Evolutionary conservation across 2,329 filamentous ascomycete species (phyloP), one percentile per base, ranked within the genome.

Genomic region (Daldinia eschscholtzii): DNA sequence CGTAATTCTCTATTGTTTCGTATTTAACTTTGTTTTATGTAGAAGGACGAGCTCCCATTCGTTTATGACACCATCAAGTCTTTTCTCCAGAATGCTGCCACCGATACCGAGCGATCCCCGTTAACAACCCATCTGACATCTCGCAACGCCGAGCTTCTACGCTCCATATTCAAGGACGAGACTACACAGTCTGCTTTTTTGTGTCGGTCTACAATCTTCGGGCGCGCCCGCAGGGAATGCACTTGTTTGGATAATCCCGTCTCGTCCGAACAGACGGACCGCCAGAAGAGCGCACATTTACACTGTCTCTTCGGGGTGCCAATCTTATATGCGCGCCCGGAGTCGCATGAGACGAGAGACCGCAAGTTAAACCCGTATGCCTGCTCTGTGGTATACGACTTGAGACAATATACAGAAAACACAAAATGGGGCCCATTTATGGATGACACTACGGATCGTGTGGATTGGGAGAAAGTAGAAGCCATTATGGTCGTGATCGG

Each of bases 401-500:
- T 94, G 55, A 84, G 92, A 0, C 85, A 90, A 71, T 92, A 93
- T 78, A 91, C 87, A 0, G 77, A 81, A 1, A 77, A 79, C 28
- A 90, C 86, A 0, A 77, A 83, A 39, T 94, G 92, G 92, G 92
- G 92, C 0, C 92, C 92, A 0, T 94, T 93, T 74, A 81, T 86
- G 74, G 81, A 87, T 57, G 91, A 94, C 74, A 87, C 86, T 1
- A 85, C 83, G 2, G 84, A 82, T 59, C 79, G 80, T 4, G 89
- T 93, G 0, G 92, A 95, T 78, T 95, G 92, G 92, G 91, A 94
- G 79, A 93, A 92, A 80, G 81, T 94, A 10, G 92, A 94, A 79
- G 89, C 91, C 7, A 87, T 93, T 61, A 87, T 93, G 83, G 82
- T 94, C 3, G 88, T 91, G 1, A 79, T 94, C 3, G 86, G 86